Evolutionary conservation across 306 rosid genomes (phyloP).

Genomic region (Lathyrus tuberosus): DNA sequence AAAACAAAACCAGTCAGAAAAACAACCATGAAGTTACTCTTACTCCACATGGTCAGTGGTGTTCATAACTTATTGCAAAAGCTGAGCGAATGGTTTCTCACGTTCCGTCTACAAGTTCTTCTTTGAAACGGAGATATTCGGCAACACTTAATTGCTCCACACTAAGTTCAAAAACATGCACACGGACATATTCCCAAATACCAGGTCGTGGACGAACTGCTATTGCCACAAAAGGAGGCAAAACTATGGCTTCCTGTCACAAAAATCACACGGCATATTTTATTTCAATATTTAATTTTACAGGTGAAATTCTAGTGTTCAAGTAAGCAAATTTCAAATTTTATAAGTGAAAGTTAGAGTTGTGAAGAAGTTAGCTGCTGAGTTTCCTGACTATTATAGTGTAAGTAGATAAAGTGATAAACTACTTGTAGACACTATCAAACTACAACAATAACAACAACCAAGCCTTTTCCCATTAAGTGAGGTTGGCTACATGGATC

Average conservation of each 20-base stretch:
- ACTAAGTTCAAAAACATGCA: constrained; percentile 71
- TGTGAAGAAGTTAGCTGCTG: background rate
- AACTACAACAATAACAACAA: background rate
- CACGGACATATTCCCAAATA: constrained; percentile 87
- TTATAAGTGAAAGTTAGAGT: background rate
- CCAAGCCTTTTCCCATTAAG: too few species aligned
- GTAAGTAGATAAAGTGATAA: background rate
- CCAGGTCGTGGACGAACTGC: constrained; percentile 96
- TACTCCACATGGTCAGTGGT: constrained; percentile 28
- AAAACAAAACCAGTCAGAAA: constrained; percentile 14
- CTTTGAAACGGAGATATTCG: constrained; percentile 83
- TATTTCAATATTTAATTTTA: background rate
- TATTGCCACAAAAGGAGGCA: constrained; percentile 89
- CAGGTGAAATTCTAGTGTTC: constrained; percentile 10
- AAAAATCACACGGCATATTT: constrained; percentile 30
- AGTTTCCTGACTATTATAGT: background rate
- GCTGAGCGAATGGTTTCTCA: constrained; percentile 43
- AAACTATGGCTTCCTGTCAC: constrained; percentile 60
- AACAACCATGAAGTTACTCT: constrained; percentile 13
- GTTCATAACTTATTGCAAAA: constrained; percentile 19
- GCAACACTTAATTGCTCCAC: constrained; percentile 82
- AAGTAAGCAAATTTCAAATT: background rate
- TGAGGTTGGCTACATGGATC: too few species aligned
- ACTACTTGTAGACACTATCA: background rate
- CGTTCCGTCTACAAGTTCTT: constrained; percentile 75